Base-by-base conservation (phyloP, 2,329 filamentous ascomycete genomes). In the Penicillium glabrum region DNA sequence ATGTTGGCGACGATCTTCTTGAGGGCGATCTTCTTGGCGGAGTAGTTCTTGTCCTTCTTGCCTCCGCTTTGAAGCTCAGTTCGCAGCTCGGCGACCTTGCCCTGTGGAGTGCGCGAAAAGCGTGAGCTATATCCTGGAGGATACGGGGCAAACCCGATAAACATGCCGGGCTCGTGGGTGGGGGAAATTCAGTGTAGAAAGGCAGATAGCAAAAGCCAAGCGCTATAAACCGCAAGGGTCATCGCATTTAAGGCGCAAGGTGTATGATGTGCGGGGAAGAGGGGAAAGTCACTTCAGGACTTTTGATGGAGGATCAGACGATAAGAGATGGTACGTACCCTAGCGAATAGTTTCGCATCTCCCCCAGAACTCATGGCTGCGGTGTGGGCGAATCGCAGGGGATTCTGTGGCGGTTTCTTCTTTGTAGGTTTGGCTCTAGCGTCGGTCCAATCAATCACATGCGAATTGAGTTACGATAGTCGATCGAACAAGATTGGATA, bases 1-100 rank as follows among this genome's bases (percentile, higher is more conserved):
- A 99, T 99, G 75, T 99, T 99, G 74, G 95, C 95, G 68, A 99
- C 95, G 67, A 99, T 98, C 83, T 97, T 97, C 84, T 99, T 99
- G 61, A 99, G 83, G 11, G 95, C 93, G 72, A 97, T 96, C 85
- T 98, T 98, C 83, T 98, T 99, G 64, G 87, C 86, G 45, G 89
- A 85, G 78, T 91, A 89, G 79, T 96, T 96, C 84, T 97, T 98
- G 80, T 99, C 95, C 81, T 98, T 99, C 82, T 96, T 97, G 65
- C 90, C 89, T 73, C 92, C 92, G 77, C 88, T 91, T 77, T 92
- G 93, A 73, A 99, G 86, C 82, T 99, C 95, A 74, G 90, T 86
- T 75, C 95, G 91, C 72, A 99, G 83, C 85, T 99, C 95, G 61
- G 93, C 93, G 65, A 98, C 95, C 84, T 99, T 99, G 83, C 95